Percentiles rank a stretch among this genome's conserved stretches.
Conservation (phyloP, 176 grass and related monocot species). For the Guadua angustifolia region DNA sequence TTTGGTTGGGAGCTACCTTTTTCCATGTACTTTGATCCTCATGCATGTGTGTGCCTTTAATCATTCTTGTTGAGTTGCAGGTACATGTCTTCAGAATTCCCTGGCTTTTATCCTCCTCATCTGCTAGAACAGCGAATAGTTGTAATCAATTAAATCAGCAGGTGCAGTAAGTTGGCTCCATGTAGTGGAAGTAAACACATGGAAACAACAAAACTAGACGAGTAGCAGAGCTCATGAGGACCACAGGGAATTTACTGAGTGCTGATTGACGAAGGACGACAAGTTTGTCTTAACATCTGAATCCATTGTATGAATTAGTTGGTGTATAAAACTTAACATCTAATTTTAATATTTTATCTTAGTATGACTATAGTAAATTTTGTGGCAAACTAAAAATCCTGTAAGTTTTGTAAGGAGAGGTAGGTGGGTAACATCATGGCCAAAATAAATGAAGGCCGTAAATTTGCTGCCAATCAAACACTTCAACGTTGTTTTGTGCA, state of each 20-base stretch:
- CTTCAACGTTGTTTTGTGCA: neutral
- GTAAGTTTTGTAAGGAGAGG: neutral
- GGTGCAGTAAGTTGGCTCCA: neutral
- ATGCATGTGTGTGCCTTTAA: conserved; percentile 30
- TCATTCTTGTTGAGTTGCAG: conserved; percentile 31
- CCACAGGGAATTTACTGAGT: neutral
- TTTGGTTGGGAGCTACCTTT: conserved; percentile 39
- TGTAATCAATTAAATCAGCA: neutral
- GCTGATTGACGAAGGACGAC: neutral
- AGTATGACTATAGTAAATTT: neutral
- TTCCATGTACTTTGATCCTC: conserved; percentile 27
- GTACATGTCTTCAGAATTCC: conserved; percentile 23
- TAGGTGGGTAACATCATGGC: neutral
- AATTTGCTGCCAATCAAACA: neutral
- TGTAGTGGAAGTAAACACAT: neutral
- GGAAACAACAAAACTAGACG: neutral
- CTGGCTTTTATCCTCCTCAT: neutral
- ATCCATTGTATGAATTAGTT: neutral
- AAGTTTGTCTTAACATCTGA: neutral
- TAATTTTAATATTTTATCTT: neutral
- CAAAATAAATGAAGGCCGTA: neutral
- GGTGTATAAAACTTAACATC: neutral
- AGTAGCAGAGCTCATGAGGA: neutral
- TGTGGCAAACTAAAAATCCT: neutral
- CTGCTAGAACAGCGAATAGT: conserved; percentile 3